A percentile compares a stretch with the other conserved stretches of the same genome.
These are phyloP conservation scores for Aspergillus ochraceus DNA, from an alignment of 2,329 filamentous ascomycete genomes.

Conservation along the genomic window DNA sequence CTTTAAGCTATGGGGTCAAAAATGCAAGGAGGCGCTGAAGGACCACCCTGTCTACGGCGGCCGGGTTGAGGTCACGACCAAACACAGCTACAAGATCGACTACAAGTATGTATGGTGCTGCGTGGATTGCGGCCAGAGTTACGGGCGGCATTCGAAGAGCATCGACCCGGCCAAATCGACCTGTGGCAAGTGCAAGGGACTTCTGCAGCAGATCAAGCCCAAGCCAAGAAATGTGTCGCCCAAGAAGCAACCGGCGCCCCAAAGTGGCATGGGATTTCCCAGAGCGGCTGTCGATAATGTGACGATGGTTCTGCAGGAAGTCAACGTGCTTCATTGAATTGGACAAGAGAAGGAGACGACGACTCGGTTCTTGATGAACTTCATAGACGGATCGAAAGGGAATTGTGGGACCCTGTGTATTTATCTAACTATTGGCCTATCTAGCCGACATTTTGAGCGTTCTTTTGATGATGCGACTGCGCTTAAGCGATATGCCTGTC, in stretches of 20 bases:
- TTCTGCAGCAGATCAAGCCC: conserved; percentile 76
- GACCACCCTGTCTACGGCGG: conserved; percentile 57
- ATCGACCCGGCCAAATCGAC: conserved; percentile 70
- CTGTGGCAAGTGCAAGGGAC: conserved; percentile 74
- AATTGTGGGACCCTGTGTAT: background rate
- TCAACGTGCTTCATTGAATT: background rate
- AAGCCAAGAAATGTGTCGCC: conserved; percentile 57
- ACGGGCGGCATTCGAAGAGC: conserved; percentile 81
- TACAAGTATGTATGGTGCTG: conserved; percentile 93
- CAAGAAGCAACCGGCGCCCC: conserved; percentile 23
- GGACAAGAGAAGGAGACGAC: background rate
- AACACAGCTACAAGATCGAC: conserved; percentile 84
- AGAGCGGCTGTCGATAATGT: background rate
- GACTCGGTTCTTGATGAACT: background rate
- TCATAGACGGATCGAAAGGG: background rate
- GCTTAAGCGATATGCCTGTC: conserved; percentile 1
- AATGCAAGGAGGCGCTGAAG: conserved; percentile 38
- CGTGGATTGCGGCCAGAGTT: conserved; percentile 65
- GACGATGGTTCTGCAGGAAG: background rate
- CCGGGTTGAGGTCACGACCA: conserved; percentile 77
- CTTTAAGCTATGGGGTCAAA: conserved; percentile 70
- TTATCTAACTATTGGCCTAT: background rate
- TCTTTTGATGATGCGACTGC: conserved; percentile 1
- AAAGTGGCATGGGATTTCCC: background rate
- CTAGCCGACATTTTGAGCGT: conserved; percentile 1